These are phyloP conservation scores for Epichloe sylvatica DNA, from an alignment of 2,329 filamentous ascomycete species.

Conservation along the genomic window DNA sequence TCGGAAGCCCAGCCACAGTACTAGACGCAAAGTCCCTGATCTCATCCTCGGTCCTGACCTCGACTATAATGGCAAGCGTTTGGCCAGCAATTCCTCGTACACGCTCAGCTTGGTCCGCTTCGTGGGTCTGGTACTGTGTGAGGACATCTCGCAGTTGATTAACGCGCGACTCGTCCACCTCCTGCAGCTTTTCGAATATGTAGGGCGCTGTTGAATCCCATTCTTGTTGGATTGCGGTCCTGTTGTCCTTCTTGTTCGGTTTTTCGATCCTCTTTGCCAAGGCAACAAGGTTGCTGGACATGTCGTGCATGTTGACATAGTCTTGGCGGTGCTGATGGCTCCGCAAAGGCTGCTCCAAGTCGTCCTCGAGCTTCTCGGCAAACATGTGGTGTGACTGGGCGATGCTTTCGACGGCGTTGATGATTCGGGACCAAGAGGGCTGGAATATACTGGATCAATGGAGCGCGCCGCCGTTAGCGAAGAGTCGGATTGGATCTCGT, in stretches of 20 bases:
- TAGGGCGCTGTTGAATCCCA: constrained; percentile 94
- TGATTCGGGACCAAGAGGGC: constrained; percentile 76
- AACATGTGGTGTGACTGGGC: constrained; percentile 74
- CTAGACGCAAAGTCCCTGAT: constrained; percentile 55
- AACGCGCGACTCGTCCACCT: constrained; percentile 73
- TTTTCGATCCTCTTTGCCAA: constrained; percentile 84
- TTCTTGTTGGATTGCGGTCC: constrained; percentile 65
- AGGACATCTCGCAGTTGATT: constrained; percentile 84
- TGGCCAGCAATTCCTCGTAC: constrained; percentile 61
- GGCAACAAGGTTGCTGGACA: constrained; percentile 64
- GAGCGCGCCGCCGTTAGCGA: constrained; percentile 5
- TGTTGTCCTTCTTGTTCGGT: constrained; percentile 62
- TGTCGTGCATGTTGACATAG: constrained; percentile 64
- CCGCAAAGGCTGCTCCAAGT: constrained; percentile 74
- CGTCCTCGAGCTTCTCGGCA: constrained; percentile 68
- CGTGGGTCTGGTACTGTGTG: constrained; percentile 86
- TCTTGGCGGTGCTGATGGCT: constrained; percentile 62
- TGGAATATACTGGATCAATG: constrained; percentile 60
- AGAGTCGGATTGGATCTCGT: background rate
- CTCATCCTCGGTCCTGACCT: constrained; percentile 75
- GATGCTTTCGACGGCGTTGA: constrained; percentile 64
- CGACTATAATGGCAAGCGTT: constrained; percentile 68
- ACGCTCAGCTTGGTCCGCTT: constrained; percentile 73
- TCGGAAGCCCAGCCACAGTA: constrained; percentile 27
- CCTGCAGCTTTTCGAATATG: constrained; percentile 85